Base-by-base conservation (phyloP, 2,329 filamentous ascomycete species). In the Aspergillus fischeri region DNA sequence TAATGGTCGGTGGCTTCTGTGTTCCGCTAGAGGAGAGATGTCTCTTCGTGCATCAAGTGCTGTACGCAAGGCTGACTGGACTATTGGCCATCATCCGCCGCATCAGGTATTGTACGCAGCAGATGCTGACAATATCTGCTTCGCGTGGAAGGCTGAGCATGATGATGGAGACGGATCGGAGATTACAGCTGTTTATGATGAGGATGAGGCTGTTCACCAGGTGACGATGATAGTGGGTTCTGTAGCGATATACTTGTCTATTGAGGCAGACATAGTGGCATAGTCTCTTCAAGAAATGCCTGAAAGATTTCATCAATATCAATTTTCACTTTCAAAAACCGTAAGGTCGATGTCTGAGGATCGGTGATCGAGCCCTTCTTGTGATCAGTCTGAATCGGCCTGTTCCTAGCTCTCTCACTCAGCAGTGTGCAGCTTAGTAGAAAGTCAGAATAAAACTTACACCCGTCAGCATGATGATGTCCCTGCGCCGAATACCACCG, bases 161-260 rank as follows among this genome's bases (percentile, higher is more conserved):
- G 69, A 69, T 71, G 24, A 65, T 65, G 57, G 70, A 71, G 51
- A 72, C 67, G 6, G 68, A 72, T 57, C 60, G 63, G 42, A 59
- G 67, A 44, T 49, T 73, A 53, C 68, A 68, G 53, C 41, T 67
- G 41, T 58, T 70, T 17, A 67, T 72, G 58, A 66, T 67, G 62
- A 70, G 64, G 53, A 61, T 70, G 49, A 69, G 67, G 53, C 61
- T 64, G 57, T 53, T 67, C 17, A 51, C 56, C 20, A 59, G 61
- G 6, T 58, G 52, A 47, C 60, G 45, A 59, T 11, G 28, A 24
- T n/a, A 47, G 10, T 20, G 11, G 32, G 32, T 17, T 6, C 32
- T 17, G 32, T 35, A 7, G 14, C 11, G 14, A 14, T 35, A 17
- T 17, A 17, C 32, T 7, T 14, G 11, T 47, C 44, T 47, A 11